Percentiles rank a stretch among this genome's conserved stretches.
Conservation (phyloP, 192 early-diverging fungal species). For the Anaeromyces robustus region DNA sequence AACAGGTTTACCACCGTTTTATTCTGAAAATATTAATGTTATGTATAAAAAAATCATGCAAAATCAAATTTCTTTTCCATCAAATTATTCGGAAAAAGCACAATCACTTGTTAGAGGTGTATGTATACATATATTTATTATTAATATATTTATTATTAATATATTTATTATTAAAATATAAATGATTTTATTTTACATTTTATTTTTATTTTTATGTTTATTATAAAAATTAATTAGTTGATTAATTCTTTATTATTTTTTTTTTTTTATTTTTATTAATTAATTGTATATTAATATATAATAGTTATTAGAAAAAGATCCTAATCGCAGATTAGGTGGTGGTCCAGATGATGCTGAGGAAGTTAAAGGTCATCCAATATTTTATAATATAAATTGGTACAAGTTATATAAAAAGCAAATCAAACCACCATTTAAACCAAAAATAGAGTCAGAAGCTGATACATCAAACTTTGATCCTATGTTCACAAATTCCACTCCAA, state of each 20-base stretch:
- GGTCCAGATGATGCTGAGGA: conserved; percentile 29
- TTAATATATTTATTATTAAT: too few species aligned
- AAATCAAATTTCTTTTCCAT: neutral
- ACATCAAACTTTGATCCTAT: conserved; percentile 29
- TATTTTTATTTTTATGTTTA: too few species aligned
- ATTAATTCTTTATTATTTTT: too few species aligned
- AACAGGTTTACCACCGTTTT: neutral
- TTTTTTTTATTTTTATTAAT: too few species aligned
- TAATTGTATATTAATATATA: too few species aligned
- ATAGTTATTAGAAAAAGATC: conserved; percentile 40
- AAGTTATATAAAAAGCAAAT: conserved; percentile 40
- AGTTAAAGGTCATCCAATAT: conserved; percentile 46
- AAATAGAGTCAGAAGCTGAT: conserved; percentile 32
- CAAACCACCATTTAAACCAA: conserved; percentile 52
- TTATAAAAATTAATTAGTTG: too few species aligned
- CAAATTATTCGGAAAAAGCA: neutral
- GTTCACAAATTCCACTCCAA: conserved; percentile 26
- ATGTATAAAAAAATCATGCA: neutral
- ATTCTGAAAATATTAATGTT: neutral
- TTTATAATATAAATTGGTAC: conserved; percentile 44
- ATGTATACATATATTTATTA: too few species aligned
- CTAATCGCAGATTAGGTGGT: conserved; percentile 34
- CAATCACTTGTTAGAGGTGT: neutral
- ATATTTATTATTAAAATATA: too few species aligned
- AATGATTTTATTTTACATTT: too few species aligned